These are phyloP conservation scores for Penicillium paneum DNA, from an alignment of 2,329 filamentous ascomycete genomes.

Conservation along the genomic window DNA sequence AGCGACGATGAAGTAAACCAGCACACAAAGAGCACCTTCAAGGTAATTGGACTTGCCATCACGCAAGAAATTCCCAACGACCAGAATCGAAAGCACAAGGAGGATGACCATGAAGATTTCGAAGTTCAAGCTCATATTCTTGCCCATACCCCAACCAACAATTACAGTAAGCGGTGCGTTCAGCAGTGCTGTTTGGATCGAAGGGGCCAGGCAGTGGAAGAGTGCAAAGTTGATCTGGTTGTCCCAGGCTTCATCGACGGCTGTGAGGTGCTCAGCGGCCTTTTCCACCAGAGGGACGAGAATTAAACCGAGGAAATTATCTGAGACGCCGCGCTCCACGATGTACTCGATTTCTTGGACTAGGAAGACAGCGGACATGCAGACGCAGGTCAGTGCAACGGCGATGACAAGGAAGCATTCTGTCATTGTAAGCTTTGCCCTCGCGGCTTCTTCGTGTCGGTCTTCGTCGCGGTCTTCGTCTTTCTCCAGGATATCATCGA, in stretches of 20 bases:
- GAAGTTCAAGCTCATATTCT: constrained; percentile 75
- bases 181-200: constrained; percentile 83
- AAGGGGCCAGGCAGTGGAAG: constrained; percentile 80
- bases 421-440: constrained; percentile 69
- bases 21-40: constrained; percentile 75
- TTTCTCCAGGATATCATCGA: constrained; percentile 67
- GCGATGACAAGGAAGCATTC: constrained; percentile 66
- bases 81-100: constrained; percentile 77
- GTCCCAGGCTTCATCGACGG: constrained; percentile 75
- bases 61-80: constrained; percentile 80
- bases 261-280: constrained; percentile 78
- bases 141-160: constrained; percentile 73
- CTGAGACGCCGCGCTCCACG: constrained; percentile 53
- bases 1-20: constrained; percentile 62
- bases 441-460: constrained; percentile 56
- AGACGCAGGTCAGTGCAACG: constrained; percentile 65
- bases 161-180: constrained; percentile 81
- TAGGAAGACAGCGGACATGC: constrained; percentile 69
- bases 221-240: constrained; percentile 74
- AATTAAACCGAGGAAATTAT: constrained; percentile 67
- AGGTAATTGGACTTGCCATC: constrained; percentile 90
- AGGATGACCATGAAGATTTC: constrained; percentile 82
- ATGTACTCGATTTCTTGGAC: constrained; percentile 68
- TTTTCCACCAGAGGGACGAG: constrained; percentile 79
- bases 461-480: constrained; percentile 69